phyloP scores from a whole-genome alignment of 257 asterid genomes.

The Penstemon newberryi region DNA sequence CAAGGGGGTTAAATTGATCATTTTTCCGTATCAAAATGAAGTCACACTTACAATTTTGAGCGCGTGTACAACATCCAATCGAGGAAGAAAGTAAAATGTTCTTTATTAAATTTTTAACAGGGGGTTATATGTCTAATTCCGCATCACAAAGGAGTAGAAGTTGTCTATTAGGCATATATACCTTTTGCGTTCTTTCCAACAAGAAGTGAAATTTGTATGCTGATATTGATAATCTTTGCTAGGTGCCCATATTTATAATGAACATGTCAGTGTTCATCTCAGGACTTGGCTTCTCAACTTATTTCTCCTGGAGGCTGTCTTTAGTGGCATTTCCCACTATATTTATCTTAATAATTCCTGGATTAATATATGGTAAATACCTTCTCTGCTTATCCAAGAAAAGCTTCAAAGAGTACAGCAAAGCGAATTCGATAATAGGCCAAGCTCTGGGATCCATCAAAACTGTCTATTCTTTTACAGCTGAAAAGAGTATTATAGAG shows the following conservation, averaged over 20 bases:
- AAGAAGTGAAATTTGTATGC: neutral
- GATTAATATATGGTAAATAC: slow-evolving; percentile 69
- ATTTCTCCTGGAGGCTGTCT: slow-evolving; percentile 74
- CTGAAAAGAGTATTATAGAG: slow-evolving; percentile 65
- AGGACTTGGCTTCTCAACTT: slow-evolving; percentile 62
- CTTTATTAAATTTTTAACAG: too few relatives aligned
- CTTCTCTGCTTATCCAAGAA: slow-evolving; percentile 49
- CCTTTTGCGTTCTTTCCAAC: neutral
- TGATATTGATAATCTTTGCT: slow-evolving; percentile 1
- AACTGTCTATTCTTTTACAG: slow-evolving; percentile 81
- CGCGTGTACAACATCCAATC: too few relatives aligned
- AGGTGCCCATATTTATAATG: slow-evolving; percentile 83
- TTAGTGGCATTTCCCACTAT: slow-evolving; percentile 74
- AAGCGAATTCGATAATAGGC: slow-evolving; percentile 60
- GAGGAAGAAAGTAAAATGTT: too few relatives aligned
- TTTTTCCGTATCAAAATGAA: too few relatives aligned
- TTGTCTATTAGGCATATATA: neutral
- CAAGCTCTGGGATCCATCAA: slow-evolving; percentile 82
- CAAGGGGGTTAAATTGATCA: too few relatives aligned
- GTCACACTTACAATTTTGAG: too few relatives aligned
- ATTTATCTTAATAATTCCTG: slow-evolving; percentile 64
- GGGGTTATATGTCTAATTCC: too few relatives aligned
- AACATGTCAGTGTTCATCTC: slow-evolving; percentile 70
- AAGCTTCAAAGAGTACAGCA: slow-evolving; percentile 61
- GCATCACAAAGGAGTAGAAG: too few relatives aligned